A percentile compares a stretch with the other conserved stretches of the same genome.
These are phyloP conservation scores for Ustilago hordei DNA, from an alignment of 1,284 basidiomycete genomes.

Conservation along the genomic window DNA sequence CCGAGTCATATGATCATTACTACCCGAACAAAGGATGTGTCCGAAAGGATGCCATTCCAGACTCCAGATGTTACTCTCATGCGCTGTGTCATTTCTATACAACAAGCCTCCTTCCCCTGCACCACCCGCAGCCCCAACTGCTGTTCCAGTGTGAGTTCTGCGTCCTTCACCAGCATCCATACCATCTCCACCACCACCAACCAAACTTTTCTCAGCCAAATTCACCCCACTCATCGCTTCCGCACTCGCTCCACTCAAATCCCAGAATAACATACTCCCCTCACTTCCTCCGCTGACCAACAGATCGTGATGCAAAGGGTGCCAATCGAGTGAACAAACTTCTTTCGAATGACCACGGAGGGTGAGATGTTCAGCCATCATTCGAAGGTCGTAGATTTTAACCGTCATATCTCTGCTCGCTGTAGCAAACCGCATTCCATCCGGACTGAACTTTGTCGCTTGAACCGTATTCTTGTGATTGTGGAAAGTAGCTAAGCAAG, in stretches of 20 bases:
- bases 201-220: slow-evolving; percentile 18
- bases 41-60: slow-evolving; percentile 95
- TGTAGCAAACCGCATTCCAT: slow-evolving; percentile 88
- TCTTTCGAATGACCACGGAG: slow-evolving; percentile 96
- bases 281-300: slow-evolving; percentile 93
- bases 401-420: slow-evolving; percentile 93
- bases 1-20: slow-evolving; percentile 95
- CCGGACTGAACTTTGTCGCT: slow-evolving; percentile 87
- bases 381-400: slow-evolving; percentile 96
- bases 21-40: slow-evolving; percentile 89
- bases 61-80: slow-evolving; percentile 97
- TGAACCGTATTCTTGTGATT: slow-evolving; percentile 98
- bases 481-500: slow-evolving; percentile 72
- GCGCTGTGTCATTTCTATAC: slow-evolving; percentile 87
- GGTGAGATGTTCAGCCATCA: slow-evolving; percentile 92
- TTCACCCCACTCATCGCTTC: slow-evolving; percentile 20
- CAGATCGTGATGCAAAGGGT: slow-evolving; percentile 86
- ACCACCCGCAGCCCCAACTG: slow-evolving; percentile 21
- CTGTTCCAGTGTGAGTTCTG: slow-evolving; percentile 11
- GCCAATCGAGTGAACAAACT: slow-evolving; percentile 96
- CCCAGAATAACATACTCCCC: slow-evolving; percentile 93
- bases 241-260: slow-evolving; percentile 72
- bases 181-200: slow-evolving; percentile 32
- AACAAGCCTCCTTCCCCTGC: slow-evolving; percentile 73
- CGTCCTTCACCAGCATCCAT: slow-evolving; percentile 42